phyloP scores from a whole-genome alignment of 495 filamentous ascomycete genomes.

The Immersiella caudata region DNA sequence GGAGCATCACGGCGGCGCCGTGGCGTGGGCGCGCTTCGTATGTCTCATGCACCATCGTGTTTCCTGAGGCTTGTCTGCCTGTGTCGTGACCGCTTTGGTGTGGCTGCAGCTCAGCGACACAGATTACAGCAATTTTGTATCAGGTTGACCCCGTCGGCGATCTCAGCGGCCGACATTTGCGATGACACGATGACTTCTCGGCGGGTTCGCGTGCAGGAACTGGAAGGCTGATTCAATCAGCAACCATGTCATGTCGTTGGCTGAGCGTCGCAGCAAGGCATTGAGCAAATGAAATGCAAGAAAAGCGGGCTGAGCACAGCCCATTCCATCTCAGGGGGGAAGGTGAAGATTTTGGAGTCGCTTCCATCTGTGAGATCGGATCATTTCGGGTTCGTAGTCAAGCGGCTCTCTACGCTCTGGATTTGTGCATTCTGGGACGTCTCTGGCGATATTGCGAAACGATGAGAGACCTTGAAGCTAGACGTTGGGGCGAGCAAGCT shows the following conservation, averaged over 20 bases:
- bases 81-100: background rate
- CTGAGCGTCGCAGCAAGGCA: background rate
- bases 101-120: background rate
- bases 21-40: background rate
- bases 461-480: background rate
- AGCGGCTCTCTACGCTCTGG: background rate
- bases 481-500: background rate
- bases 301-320: background rate
- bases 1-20: background rate
- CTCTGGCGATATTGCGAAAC: background rate
- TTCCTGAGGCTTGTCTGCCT: background rate
- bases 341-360: background rate
- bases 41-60: background rate
- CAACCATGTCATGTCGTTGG: background rate
- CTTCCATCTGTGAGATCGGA: background rate
- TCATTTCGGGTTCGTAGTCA: background rate
- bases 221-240: background rate
- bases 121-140: background rate
- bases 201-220: background rate
- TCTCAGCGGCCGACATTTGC: background rate
- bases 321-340: background rate
- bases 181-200: background rate
- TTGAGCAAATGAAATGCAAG: background rate
- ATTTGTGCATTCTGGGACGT: background rate
- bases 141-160: background rate